phyloP scores from a whole-genome alignment of 768 basidiomycete species.

The Russula sp. region DNA sequence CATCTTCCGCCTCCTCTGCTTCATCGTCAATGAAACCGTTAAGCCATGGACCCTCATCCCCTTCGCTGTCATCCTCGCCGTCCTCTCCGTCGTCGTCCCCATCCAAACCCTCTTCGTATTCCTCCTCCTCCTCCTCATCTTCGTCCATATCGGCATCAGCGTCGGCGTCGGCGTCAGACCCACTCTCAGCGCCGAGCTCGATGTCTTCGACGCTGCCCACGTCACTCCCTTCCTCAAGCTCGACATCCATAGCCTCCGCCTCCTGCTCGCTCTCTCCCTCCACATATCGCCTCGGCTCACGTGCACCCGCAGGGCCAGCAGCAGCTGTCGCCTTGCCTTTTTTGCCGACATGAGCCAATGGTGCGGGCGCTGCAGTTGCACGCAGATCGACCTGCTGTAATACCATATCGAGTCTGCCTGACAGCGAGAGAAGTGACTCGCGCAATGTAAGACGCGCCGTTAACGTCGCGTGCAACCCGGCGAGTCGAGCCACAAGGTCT shows the following conservation, averaged over 20 bases:
- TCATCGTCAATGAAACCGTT: conserved; percentile 55
- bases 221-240: conserved; percentile 61
- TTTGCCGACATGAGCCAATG: conserved; percentile 43
- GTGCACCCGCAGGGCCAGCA: conserved; percentile 39
- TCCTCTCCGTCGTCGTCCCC: conserved; percentile 51
- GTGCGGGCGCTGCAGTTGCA: conserved; percentile 63
- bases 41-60: conserved; percentile 28
- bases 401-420: conserved; percentile 90
- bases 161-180: conserved; percentile 46
- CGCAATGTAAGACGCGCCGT: conserved; percentile 77
- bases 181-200: conserved; percentile 64
- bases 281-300: conserved; percentile 49
- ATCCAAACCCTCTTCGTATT: conserved; percentile 53
- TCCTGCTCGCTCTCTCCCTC: conserved; percentile 79
- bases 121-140: conserved; percentile 47
- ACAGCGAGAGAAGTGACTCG: conserved; percentile 78
- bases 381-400: conserved; percentile 91
- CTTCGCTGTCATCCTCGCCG: conserved; percentile 52
- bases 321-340: conserved; percentile 40
- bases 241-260: conserved; percentile 45
- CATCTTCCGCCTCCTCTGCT: conserved; percentile 54
- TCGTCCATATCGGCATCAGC: conserved; percentile 46
- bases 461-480: conserved; percentile 79
- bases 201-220: conserved; percentile 77
- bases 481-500: conserved; percentile 82